Evolutionary conservation across 768 basidiomycete genomes (phyloP).

Genomic region (Mycena rebaudengoi): DNA sequence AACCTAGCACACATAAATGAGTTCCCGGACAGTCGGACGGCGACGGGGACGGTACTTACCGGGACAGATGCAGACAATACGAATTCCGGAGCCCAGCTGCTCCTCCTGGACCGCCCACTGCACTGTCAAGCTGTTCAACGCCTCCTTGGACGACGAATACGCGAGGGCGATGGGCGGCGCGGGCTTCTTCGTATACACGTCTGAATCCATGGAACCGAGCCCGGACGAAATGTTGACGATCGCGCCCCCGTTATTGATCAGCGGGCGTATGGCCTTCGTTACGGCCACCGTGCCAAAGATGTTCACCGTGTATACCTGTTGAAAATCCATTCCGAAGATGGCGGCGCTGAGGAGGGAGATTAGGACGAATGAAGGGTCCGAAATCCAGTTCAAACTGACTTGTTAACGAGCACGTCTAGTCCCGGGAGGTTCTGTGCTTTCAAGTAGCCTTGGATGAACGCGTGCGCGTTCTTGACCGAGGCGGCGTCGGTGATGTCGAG

Average conservation of each 20-base stretch:
- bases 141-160: conserved; percentile 14
- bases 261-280: conserved; percentile 1
- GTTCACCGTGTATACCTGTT: conserved; percentile 5
- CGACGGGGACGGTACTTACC: too few relatives aligned
- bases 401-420: conserved; percentile 9
- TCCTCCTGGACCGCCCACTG: conserved; percentile 12
- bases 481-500: conserved; percentile 13
- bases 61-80: not conserved
- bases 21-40: too few relatives aligned
- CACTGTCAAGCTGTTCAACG: conserved; percentile 15
- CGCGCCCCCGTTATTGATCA: not conserved
- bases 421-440: not conserved
- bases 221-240: conserved; percentile 15
- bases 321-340: not conserved
- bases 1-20: not conserved
- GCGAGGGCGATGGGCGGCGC: not conserved
- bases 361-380: too few relatives aligned
- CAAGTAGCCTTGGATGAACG: not conserved
- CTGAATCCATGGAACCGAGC: conserved; percentile 5
- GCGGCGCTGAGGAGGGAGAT: conserved; percentile 3
- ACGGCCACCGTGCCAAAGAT: conserved; percentile 2
- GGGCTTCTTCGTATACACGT: not conserved
- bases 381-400: not conserved
- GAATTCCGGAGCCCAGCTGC: conserved; percentile 11
- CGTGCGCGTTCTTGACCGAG: conserved; percentile 2